Conservation (phyloP, 2,329 filamentous ascomycete species). For the Ascochyta fabae region DNA sequence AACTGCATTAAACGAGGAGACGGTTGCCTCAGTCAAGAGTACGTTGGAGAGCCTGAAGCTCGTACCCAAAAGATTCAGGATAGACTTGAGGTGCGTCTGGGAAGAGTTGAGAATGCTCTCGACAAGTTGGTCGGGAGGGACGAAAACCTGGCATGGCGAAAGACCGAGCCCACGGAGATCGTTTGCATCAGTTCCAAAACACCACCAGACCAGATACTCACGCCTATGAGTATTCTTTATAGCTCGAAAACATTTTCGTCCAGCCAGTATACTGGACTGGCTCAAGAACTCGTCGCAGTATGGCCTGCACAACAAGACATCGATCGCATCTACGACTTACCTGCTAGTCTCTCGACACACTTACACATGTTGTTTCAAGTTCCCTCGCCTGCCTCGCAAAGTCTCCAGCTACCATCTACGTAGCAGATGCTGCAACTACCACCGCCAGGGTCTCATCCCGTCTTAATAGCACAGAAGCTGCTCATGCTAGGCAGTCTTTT, state of each 20-base stretch:
- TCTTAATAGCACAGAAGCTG: constrained; percentile 44
- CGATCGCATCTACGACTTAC: constrained; percentile 44
- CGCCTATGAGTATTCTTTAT: too few relatives aligned
- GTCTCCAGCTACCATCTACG: constrained; percentile 25
- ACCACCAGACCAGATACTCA: too few relatives aligned
- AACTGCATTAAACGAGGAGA: constrained; percentile 23
- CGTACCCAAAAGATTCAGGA: too few relatives aligned
- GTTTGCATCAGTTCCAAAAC: too few relatives aligned
- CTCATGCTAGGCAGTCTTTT: constrained; percentile 42
- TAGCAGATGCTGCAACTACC: constrained; percentile 43
- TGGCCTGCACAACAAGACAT: constrained; percentile 42
- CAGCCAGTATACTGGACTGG: constrained; percentile 24
- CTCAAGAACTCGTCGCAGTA: constrained; percentile 41
- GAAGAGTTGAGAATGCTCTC: too few relatives aligned
- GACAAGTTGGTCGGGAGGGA: too few relatives aligned
- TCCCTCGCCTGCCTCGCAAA: too few relatives aligned
- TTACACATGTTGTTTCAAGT: not conserved
- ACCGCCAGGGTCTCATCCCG: constrained; percentile 33
- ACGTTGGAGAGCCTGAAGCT: not conserved
- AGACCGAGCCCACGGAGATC: too few relatives aligned
- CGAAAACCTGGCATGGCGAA: too few relatives aligned
- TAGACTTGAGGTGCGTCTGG: too few relatives aligned
- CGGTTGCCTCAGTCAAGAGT: constrained; percentile 33
- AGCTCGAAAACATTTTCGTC: too few relatives aligned
- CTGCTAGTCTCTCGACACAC: constrained; percentile 36